Evolutionary conservation across 805 yeast species (phyloP).

Genomic region (Kazachstania martiniae): DNA sequence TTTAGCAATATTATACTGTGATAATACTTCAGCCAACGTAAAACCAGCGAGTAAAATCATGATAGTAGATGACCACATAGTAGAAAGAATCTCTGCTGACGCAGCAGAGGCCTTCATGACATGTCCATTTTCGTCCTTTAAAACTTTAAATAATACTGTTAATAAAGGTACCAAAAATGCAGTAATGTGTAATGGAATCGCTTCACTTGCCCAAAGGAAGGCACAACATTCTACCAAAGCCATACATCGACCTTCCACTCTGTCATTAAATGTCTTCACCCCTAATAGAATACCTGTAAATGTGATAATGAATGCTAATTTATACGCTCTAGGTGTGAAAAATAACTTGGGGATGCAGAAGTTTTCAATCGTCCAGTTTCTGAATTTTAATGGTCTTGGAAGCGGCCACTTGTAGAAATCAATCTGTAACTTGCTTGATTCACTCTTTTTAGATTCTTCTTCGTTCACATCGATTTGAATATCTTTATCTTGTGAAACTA

Average conservation of each 20-base stretch:
- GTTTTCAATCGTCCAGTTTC: constrained; percentile 2
- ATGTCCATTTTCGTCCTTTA: constrained; percentile 41
- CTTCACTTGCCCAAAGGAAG: constrained; percentile 89
- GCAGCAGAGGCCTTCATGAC: constrained; percentile 59
- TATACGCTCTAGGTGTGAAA: constrained; percentile 38
- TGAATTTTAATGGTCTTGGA: constrained; percentile 16
- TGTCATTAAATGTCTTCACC: constrained; percentile 53
- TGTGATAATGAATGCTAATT: constrained; percentile 37
- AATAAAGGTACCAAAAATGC: constrained; percentile 75
- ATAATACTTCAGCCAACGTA: constrained; percentile 84
- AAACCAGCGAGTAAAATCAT: constrained; percentile 88
- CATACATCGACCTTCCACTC: constrained; percentile 51
- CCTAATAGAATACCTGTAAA: constrained; percentile 44
- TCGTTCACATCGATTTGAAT: constrained; percentile 19
- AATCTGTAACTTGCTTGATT: constrained; percentile 24
- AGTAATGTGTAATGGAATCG: constrained; percentile 85
- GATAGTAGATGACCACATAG: constrained; percentile 94
- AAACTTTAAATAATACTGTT: constrained; percentile 58
- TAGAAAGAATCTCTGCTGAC: constrained; percentile 51
- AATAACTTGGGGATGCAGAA: constrained; percentile 36
- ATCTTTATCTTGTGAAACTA: constrained; percentile 45
- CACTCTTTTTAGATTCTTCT: constrained; percentile 10
- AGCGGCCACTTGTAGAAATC: constrained; percentile 27
- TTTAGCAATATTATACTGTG: constrained; percentile 83
- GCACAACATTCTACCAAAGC: constrained; percentile 56